A percentile compares a stretch with the other conserved stretches of the same genome.
Evolutionary conservation across 108 stramenopile species (phyloP).

Genomic region (Skeletonema menzelii): DNA sequence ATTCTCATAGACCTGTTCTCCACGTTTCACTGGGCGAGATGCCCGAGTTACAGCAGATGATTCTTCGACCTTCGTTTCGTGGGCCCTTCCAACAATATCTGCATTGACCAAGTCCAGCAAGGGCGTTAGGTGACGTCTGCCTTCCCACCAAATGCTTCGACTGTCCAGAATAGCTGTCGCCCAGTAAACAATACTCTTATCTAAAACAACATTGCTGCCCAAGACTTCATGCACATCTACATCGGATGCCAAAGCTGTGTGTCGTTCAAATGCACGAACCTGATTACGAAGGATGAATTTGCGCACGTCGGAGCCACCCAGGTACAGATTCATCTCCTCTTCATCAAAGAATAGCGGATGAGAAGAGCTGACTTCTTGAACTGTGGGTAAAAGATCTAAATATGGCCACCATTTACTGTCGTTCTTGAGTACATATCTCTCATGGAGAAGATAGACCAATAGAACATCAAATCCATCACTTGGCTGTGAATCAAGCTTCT

Average conservation of each 20-base stretch:
- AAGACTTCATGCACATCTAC: conserved; percentile 40
- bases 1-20: conserved; percentile 72
- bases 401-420: conserved; percentile 75
- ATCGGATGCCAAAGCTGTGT: conserved; percentile 27
- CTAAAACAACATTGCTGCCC: conserved; percentile 47
- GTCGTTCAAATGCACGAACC: conserved; percentile 16
- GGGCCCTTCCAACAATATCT: conserved; percentile 14
- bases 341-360: conserved; percentile 45
- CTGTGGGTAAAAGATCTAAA: conserved; percentile 56
- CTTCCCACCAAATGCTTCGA: conserved; percentile 82
- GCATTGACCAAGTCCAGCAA: conserved; percentile 79
- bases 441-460: conserved; percentile 61
- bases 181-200: conserved; percentile 58
- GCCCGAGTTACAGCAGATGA: conserved; percentile 56
- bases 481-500: conserved; percentile 12
- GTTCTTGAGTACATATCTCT: conserved; percentile 54
- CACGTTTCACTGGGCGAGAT: conserved; percentile 41
- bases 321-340: conserved; percentile 44
- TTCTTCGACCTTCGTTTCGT: conserved; percentile 27
- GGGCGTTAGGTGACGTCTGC: conserved; percentile 72
- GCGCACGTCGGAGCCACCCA: conserved; percentile 46
- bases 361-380: conserved; percentile 31
- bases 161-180: conserved; percentile 67
- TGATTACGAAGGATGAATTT: conserved; percentile 23
- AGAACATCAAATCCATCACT: conserved; percentile 61